Evolutionary conservation across 805 yeast species (phyloP), one percentile per base, ranked within the genome.

Genomic region (Candida argentea): DNA sequence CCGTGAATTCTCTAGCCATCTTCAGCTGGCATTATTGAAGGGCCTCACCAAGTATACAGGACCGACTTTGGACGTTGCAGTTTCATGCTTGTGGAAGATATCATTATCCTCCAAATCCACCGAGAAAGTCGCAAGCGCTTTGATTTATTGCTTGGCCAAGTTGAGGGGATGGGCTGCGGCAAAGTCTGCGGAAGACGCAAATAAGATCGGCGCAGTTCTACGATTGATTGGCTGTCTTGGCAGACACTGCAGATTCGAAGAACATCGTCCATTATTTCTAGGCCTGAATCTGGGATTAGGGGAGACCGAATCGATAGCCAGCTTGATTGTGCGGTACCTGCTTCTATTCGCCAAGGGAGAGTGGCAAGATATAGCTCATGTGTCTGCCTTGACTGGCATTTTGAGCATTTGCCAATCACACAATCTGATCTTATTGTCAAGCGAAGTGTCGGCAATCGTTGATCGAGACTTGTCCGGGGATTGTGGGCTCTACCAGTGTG

Each of bases 211-310:
- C 14, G 66, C 82, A 33, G 48, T 84, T 5, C 44, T 85, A 2
- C 70, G 69, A 40, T 51, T 85, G 14, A 46, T 82, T 4, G 87
- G 94, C 0, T 67, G 70, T 24, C 73, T 85, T 52, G 93, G 87
- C 0, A 62, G 77, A 25, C 68, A 66, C 37, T 81, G 91, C 38
- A 53, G 70, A n/a, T 65, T 83, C 31, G 80, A 73, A 30, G 48
- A 45, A 4, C 52, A 60, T 26, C 44, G 65, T 10, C 49, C 46
- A 0, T 28, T 60, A 2, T 72, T 76, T 36, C 19, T 50, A 9
- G 47, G 46, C 6, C 43, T 67, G 14, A 45, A 45, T 2, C 25
- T 72, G 9, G 67, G 67, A 1, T 40, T 72, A 36, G 64, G 60
- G 26, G 58, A 55, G 0, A 64, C 57, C 5, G 89, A 77, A 37